Conservation (phyloP, 2,329 filamentous ascomycete species). For the Pyrenophora graminea region DNA sequence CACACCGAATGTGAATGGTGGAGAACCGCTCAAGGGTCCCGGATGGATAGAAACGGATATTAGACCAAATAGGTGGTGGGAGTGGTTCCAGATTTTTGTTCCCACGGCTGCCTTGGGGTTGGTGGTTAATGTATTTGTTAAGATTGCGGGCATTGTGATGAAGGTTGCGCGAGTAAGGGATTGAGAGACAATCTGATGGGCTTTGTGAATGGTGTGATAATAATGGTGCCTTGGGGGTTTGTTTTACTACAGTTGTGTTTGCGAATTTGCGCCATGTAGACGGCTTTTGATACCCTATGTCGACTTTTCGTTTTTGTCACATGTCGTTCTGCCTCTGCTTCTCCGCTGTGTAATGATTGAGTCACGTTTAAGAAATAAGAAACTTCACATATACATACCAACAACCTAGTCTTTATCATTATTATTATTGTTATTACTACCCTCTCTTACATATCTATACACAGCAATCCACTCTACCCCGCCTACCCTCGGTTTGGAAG, state of each 20-base stretch:
- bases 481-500: too few relatives aligned
- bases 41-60: slow-evolving; percentile 56
- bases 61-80: slow-evolving; percentile 42
- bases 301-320: neutral
- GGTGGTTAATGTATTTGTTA: slow-evolving; percentile 40
- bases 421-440: too few relatives aligned
- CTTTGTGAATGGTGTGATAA: neutral
- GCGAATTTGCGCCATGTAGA: slow-evolving; percentile 9
- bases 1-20: slow-evolving; percentile 23
- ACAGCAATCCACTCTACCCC: too few relatives aligned
- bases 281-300: slow-evolving; percentile 20
- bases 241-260: neutral
- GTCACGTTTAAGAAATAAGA: too few relatives aligned
- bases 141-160: slow-evolving; percentile 30
- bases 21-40: slow-evolving; percentile 38
- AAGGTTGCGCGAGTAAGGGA: slow-evolving; percentile 15
- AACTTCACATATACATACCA: too few relatives aligned
- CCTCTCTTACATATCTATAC: too few relatives aligned
- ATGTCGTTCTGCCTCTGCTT: too few relatives aligned
- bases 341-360: too few relatives aligned
- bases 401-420: too few relatives aligned
- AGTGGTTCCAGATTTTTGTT: slow-evolving; percentile 52
- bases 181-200: neutral
- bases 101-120: slow-evolving; percentile 45
- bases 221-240: neutral